Conservation (phyloP, 1,284 basidiomycete species). For the Pseudozyma hubeiensis region DNA sequence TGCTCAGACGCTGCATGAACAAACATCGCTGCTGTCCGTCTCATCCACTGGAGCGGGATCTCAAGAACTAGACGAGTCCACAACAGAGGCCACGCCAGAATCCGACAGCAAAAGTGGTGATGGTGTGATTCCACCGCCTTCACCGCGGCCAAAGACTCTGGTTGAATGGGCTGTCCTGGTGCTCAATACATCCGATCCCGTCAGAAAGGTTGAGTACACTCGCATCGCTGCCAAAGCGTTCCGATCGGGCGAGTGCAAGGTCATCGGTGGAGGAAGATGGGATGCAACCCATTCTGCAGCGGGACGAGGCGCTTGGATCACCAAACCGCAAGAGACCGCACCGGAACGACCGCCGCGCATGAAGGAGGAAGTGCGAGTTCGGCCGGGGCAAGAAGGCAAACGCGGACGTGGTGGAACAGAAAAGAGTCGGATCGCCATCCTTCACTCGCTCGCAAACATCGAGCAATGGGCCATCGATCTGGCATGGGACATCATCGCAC, state of each 20-base stretch:
- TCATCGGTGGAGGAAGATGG: slow-evolving; percentile 73
- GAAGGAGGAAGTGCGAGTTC: slow-evolving; percentile 73
- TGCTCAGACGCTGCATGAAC: slow-evolving; percentile 31
- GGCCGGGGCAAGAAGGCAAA: slow-evolving; percentile 76
- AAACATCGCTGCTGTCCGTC: slow-evolving; percentile 20
- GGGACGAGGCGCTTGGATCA: slow-evolving; percentile 34
- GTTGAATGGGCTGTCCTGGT: slow-evolving; percentile 82
- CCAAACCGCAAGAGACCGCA: slow-evolving; percentile 69
- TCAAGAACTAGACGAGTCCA: not conserved
- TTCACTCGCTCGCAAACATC: slow-evolving; percentile 87
- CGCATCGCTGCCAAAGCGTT: slow-evolving; percentile 78
- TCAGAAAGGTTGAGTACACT: slow-evolving; percentile 79
- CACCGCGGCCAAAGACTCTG: slow-evolving; percentile 71
- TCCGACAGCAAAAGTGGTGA: not conserved
- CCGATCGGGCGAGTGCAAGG: slow-evolving; percentile 76
- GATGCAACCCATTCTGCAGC: slow-evolving; percentile 10
- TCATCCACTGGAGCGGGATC: slow-evolving; percentile 22
- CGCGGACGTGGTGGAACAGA: slow-evolving; percentile 73
- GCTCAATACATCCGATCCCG: slow-evolving; percentile 78
- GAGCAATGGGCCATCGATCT: slow-evolving; percentile 82
- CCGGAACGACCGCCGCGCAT: slow-evolving; percentile 78
- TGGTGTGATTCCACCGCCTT: slow-evolving; percentile 28
- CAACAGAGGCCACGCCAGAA: not conserved
- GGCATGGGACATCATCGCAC: slow-evolving; percentile 77
- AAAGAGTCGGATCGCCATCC: slow-evolving; percentile 79